A percentile compares a stretch with the other conserved stretches of the same genome.
Conservation (phyloP, 441 rosid species). For the Sinapis alba region DNA sequence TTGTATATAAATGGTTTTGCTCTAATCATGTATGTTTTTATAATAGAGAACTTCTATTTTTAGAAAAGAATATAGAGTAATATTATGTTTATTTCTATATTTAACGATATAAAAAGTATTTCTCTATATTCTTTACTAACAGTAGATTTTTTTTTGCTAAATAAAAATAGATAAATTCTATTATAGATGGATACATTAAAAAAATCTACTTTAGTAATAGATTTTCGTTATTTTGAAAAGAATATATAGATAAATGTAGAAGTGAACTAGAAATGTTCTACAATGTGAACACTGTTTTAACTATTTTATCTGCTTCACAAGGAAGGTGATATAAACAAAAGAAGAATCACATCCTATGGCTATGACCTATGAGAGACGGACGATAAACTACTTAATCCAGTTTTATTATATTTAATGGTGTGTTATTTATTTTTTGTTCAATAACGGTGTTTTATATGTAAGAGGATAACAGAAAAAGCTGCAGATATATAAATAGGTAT, state of each 20-base stretch:
- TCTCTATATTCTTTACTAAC: background rate
- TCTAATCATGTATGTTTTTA: background rate
- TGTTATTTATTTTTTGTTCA: background rate
- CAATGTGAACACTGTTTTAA: background rate
- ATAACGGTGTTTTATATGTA: constrained; percentile 19
- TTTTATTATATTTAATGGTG: constrained; percentile 16
- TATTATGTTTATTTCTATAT: background rate
- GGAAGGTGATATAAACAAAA: background rate
- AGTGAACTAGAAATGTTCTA: background rate
- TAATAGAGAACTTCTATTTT: background rate
- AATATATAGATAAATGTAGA: too few species aligned
- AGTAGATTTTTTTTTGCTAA: background rate
- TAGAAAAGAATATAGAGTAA: too few species aligned
- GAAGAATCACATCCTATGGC: background rate
- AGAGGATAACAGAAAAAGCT: constrained; percentile 30
- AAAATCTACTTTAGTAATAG: too few species aligned
- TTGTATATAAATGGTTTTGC: background rate
- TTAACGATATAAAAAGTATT: background rate
- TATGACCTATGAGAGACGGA: background rate
- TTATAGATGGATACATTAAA: background rate
- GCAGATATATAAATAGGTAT: constrained; percentile 39
- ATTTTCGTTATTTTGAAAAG: too few species aligned
- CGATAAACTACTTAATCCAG: constrained; percentile 17
- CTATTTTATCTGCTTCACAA: background rate
- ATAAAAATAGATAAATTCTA: too few species aligned